Conservation (phyloP, 73 alveolate genomes). For the Durusdinium trenchii region DNA sequence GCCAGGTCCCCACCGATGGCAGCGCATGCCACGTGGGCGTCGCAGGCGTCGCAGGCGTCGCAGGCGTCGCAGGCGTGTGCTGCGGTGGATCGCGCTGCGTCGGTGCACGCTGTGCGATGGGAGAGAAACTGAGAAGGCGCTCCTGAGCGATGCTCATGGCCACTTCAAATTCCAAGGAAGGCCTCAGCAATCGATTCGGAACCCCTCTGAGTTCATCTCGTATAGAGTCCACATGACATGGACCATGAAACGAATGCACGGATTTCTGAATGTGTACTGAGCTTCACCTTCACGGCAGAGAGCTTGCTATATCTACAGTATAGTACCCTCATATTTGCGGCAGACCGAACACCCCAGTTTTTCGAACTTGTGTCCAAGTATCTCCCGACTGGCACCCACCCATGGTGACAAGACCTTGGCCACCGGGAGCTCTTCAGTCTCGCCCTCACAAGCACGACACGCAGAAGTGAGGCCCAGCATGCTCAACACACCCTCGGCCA, state of each 20-base stretch:
- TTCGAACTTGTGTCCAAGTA: not conserved
- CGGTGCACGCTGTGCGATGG: not conserved
- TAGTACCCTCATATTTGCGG: not conserved
- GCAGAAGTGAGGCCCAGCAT: not conserved
- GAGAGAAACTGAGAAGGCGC: too few species aligned
- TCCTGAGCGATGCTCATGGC: conserved; percentile 44
- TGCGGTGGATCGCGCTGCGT: not conserved
- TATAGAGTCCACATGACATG: too few species aligned
- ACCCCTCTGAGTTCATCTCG: not conserved
- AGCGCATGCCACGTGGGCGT: not conserved
- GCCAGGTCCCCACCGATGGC: conserved; percentile 52
- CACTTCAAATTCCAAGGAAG: conserved; percentile 5
- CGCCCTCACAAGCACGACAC: conserved; percentile 27
- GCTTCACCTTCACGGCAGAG: too few species aligned
- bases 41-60: not conserved
- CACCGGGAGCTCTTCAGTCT: not conserved
- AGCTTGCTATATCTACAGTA: not conserved
- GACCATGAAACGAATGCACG: too few species aligned
- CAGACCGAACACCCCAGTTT: not conserved
- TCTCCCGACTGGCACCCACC: conserved; percentile 9
- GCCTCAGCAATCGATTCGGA: not conserved
- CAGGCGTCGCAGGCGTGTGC: not conserved
- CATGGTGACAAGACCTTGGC: not conserved
- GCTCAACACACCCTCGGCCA: conserved; percentile 15
- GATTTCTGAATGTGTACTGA: too few species aligned